Evolutionary conservation across 2,329 filamentous ascomycete genomes (phyloP).

Genomic region (Aspergillus sp.): DNA sequence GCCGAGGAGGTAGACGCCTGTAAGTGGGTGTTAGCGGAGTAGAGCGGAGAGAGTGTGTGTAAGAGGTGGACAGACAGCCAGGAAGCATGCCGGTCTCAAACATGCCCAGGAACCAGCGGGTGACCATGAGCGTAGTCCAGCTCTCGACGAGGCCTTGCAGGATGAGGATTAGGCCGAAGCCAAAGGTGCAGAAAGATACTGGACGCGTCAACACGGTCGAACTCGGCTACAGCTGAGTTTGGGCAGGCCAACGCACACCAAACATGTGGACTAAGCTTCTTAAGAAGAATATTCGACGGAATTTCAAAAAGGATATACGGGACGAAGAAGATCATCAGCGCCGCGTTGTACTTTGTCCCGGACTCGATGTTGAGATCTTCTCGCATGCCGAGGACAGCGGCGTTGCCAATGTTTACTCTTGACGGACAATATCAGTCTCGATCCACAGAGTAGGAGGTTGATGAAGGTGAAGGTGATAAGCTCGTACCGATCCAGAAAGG

Average conservation of each 20-base stretch:
- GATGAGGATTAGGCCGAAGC: conserved; percentile 76
- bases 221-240: too few species aligned
- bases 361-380: conserved; percentile 61
- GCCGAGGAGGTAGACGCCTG: conserved; percentile 66
- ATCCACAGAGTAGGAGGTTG: too few species aligned
- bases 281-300: conserved; percentile 71
- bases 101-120: conserved; percentile 78
- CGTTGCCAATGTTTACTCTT: conserved; percentile 77
- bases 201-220: too few species aligned
- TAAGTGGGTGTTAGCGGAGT: too few species aligned
- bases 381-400: conserved; percentile 66
- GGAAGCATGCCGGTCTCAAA: conserved; percentile 73
- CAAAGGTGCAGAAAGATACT: conserved; percentile 79
- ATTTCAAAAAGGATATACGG: conserved; percentile 69
- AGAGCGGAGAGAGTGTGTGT: background rate
- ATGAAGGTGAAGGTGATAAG: background rate
- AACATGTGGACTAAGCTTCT: conserved; percentile 66
- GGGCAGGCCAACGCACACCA: conserved; percentile 55
- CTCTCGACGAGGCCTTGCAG: conserved; percentile 77
- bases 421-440: too few species aligned
- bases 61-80: conserved; percentile 55
- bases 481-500: conserved; percentile 59
- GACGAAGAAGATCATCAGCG: conserved; percentile 77
- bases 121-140: conserved; percentile 75
- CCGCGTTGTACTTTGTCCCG: conserved; percentile 68